phyloP scores from a whole-genome alignment of 192 early-diverging fungal species.

The Coemansia erecta region DNA sequence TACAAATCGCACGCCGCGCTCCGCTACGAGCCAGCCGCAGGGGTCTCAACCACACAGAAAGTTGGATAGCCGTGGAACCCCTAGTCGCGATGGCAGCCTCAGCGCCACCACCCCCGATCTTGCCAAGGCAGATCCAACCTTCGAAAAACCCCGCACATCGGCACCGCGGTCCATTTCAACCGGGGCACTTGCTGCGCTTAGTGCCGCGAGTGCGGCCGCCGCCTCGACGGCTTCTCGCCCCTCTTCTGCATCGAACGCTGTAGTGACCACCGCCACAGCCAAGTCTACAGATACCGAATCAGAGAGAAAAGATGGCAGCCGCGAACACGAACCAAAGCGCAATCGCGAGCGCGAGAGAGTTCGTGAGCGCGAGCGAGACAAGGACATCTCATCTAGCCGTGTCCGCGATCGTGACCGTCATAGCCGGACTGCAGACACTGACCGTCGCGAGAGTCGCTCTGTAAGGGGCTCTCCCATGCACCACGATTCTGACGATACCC shows the following conservation, averaged over 20 bases:
- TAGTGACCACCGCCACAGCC: too few relatives aligned
- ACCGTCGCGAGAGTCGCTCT: constrained; percentile 32
- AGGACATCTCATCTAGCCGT: constrained; percentile 1
- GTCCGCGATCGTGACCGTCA: constrained; percentile 15
- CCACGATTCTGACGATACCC: constrained; percentile 10
- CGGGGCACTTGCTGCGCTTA: constrained; percentile 13
- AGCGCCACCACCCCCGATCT: not conserved
- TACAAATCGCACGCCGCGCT: not conserved
- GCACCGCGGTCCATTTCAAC: constrained; percentile 13
- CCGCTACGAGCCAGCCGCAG: constrained; percentile 12
- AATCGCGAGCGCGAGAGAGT: constrained; percentile 2
- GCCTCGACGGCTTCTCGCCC: constrained; percentile 12
- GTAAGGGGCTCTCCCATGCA: constrained; percentile 23
- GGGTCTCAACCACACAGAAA: constrained; percentile 7
- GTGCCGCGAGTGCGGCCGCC: constrained; percentile 10
- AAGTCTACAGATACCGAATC: not conserved
- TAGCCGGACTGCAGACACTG: constrained; percentile 5
- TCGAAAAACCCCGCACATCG: not conserved
- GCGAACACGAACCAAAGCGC: not conserved
- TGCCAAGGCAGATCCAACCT: not conserved
- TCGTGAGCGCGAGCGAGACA: constrained; percentile 13
- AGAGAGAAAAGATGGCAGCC: constrained; percentile 2
- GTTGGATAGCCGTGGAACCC: not conserved
- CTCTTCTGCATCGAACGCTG: too few relatives aligned
- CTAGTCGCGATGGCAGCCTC: not conserved